Evolutionary conservation across 768 basidiomycete genomes (phyloP), one percentile per base, ranked within the genome.

Genomic region (Saitozyma sp.): DNA sequence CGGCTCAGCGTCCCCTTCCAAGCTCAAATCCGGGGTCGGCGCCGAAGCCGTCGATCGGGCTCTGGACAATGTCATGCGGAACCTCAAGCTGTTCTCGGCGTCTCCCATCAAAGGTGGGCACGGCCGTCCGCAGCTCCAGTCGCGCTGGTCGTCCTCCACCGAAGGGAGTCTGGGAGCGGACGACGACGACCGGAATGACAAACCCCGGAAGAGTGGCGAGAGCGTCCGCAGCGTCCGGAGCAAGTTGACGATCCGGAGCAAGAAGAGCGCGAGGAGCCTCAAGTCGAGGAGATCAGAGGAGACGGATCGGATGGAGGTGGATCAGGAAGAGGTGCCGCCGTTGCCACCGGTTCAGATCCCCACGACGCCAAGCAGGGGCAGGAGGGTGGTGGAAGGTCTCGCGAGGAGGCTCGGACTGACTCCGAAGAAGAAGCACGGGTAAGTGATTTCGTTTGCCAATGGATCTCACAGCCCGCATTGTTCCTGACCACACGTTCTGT

Each of bases 121-220:
- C 29, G 8, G 43, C 11, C 17, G 19, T 11, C 45, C 40, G 3
- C 54, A 63, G 39, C 17, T 40, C 48, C 51, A 65, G 54, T 68
- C 66, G 11, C 59, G 73, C 16, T 75, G 73, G 73, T 75, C 73
- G 8, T 66, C 64, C 37, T 71, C 70, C 10, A 64, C 66, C 11
- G 69, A 71, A 54, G 70, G 59, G 14, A 29, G 29, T 29, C 29
- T 60, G 6, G 59, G 53, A 48, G 53, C 16, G 42, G 62, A 55
- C 4, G 65, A 54, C 11, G 64, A 54, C 13, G 57, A 43, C 57
- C 38, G 56, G 39, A 50, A 60, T 60, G 42, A 53, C 55, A 17
- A 58, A 55, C 54, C 63, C 52, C 16, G 60, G 14, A 59, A 67
- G 43, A 51, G 46, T 39, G 58, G 54, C 0, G 61, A 63, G 39